Base-by-base conservation (phyloP, 148 eudicot genomes). In the Arbutus unedo region DNA sequence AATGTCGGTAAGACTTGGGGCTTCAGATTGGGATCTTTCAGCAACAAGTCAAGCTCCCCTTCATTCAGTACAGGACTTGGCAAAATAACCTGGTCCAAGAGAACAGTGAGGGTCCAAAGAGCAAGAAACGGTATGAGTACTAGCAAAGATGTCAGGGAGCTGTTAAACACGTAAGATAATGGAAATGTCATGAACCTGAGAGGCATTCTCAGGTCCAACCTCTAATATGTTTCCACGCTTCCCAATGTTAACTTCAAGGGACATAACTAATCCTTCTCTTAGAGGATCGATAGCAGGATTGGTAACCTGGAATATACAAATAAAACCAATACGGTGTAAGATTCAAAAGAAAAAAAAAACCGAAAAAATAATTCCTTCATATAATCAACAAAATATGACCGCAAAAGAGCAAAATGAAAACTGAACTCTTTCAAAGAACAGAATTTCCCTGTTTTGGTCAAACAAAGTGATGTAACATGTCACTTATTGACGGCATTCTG, bases 261-360 rank as follows among this genome's bases (percentile, higher is more conserved):
- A 94, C 99, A 96, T 96, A 44, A 96, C 99, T 73, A 96, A 84
- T 59, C 99, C 99, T 89, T 96, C 99, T 86, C 99, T 90, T 38
- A 96, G 91, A 83, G 99, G 99, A 88, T 96, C 99, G 71, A 96
- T 96, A 74, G 99, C 98, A 80, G 99, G 99, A 90, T 94, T 96
- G 86, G 99, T 96, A 81, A 96, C 99, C 99, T 95, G 86, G 54
- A 47, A 77, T 19, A 76, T 74, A 31, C 56, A 66, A 73, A 56
- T n/a, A 70, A 18, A 57, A 56, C 6, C 18, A 54, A n/a, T 21
- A 83, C 48, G 9, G 18, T 19, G 55, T 45, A 41, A 72, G 66
- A 68, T 57, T 59, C 18, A 31, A 31, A 31, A 31, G 25, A 9
- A 23, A 7, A 83, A 25, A 53, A 47, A 14, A 53, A 4, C 49